Evolutionary conservation across 164 flowering plant genomes (phyloP).

Genomic region (Nelumbo lutea): DNA sequence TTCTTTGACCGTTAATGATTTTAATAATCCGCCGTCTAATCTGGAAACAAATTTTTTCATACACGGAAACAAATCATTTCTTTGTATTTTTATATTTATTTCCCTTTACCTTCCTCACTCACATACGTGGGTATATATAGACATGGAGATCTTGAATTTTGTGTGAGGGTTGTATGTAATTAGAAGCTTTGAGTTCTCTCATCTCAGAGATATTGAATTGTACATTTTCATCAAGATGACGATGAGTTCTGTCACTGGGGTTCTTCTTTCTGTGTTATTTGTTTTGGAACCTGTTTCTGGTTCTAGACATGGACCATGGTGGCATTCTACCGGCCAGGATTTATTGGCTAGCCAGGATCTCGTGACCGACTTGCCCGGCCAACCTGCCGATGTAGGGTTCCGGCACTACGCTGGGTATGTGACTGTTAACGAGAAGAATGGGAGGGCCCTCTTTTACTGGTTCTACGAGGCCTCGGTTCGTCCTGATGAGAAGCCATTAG

Average conservation of each 20-base stretch:
- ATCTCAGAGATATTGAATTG: background rate
- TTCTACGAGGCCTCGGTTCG: slow-evolving; percentile 57
- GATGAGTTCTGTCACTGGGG: slow-evolving; percentile 19
- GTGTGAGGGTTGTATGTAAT: background rate
- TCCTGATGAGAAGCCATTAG: slow-evolving; percentile 62
- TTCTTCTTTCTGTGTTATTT: slow-evolving; percentile 6
- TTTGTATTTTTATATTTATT: too few species aligned
- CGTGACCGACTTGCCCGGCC: slow-evolving; percentile 45
- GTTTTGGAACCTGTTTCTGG: slow-evolving; percentile 25
- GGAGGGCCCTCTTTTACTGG: slow-evolving; percentile 81
- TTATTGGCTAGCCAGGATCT: slow-evolving; percentile 11
- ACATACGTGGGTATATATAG: slow-evolving; percentile 21
- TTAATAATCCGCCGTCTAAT: background rate
- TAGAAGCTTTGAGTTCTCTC: background rate
- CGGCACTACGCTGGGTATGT: slow-evolving; percentile 71
- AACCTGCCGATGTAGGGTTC: slow-evolving; percentile 45
- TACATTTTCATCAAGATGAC: slow-evolving; percentile 10
- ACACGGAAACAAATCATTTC: too few species aligned
- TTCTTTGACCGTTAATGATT: slow-evolving; percentile 9
- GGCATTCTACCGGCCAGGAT: background rate
- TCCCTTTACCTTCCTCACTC: background rate
- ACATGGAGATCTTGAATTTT: slow-evolving; percentile 11
- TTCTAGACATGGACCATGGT: slow-evolving; percentile 14
- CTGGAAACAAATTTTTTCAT: too few species aligned
- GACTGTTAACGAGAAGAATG: slow-evolving; percentile 55